These are phyloP conservation scores for Dictyostelium intermedium DNA, from an alignment of 78 protist genomes.

Conservation along the genomic window DNA sequence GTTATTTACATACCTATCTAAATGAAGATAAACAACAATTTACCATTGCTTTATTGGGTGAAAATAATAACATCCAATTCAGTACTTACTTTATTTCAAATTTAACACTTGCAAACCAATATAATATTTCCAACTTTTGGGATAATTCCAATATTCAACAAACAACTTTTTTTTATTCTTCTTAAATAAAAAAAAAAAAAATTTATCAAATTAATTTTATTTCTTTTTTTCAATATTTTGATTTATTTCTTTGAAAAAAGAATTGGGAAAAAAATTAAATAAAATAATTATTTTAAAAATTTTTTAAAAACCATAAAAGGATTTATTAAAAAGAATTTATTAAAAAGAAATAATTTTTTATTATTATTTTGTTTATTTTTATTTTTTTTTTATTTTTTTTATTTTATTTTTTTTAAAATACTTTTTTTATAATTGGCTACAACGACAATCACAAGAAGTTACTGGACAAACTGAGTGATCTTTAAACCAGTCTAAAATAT, in stretches of 20 bases:
- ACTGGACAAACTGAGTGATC: slow-evolving; percentile 90
- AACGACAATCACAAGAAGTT: slow-evolving; percentile 86
- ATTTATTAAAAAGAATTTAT: no score
- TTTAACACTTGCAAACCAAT: neutral
- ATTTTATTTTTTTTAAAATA: neutral
- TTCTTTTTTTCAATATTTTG: no score
- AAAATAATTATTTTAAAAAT: no score
- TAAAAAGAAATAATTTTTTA: no score
- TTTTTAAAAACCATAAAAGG: no score
- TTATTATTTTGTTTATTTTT: neutral
- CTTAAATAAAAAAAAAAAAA: no score
- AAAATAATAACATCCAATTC: neutral
- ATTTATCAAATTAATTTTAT: no score
- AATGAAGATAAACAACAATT: neutral
- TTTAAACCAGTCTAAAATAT: slow-evolving; percentile 90
- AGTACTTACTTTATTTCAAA: neutral
- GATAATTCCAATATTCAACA: neutral
- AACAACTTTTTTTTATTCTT: neutral
- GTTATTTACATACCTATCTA: neutral
- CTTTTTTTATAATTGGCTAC: slow-evolving; percentile 43
- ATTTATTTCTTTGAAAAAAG: no score
- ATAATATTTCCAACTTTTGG: neutral
- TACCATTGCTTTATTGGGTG: neutral
- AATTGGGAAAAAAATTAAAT: no score
- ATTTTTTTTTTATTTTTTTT: neutral